Percentiles rank a stretch among this genome's conserved stretches.
phyloP scores from a whole-genome alignment of 75 land plant species.

The Selaginella moellendorffii region DNA sequence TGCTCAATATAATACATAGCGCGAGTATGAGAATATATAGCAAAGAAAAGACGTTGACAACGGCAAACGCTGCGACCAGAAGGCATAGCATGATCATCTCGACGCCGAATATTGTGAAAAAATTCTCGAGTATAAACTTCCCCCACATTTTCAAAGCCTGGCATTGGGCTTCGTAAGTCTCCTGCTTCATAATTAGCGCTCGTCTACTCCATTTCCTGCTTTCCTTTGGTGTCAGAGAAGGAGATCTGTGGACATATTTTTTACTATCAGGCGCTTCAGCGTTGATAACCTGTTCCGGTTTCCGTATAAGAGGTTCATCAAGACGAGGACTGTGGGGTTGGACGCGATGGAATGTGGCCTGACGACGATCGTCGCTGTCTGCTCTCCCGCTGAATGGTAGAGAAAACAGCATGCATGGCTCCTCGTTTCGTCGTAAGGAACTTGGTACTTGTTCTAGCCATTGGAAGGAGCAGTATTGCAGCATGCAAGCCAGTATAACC shows the following conservation, averaged over 20 bases:
- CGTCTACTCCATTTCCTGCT: constrained; percentile 3
- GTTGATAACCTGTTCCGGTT: too few species aligned
- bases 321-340: too few species aligned
- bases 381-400: background rate
- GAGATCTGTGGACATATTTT: constrained; percentile 22
- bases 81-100: constrained; percentile 86
- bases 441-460: constrained; percentile 72
- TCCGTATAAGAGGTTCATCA: too few species aligned
- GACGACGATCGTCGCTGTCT: too few species aligned
- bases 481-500: constrained; percentile 68
- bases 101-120: constrained; percentile 67
- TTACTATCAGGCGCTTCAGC: background rate
- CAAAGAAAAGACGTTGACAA: constrained; percentile 70
- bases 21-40: constrained; percentile 54
- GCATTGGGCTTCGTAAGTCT: constrained; percentile 78
- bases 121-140: constrained; percentile 64
- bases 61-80: constrained; percentile 75
- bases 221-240: background rate
- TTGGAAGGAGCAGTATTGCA: constrained; percentile 70
- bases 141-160: constrained; percentile 41
- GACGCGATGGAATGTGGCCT: too few species aligned
- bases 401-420: constrained; percentile 71
- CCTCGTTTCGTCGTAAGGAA: constrained; percentile 30
- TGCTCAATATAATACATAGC: constrained; percentile 50
- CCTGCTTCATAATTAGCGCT: constrained; percentile 11